Percentiles rank a stretch among this genome's conserved stretches.
phyloP scores from a whole-genome alignment of 805 yeast species.

The Candida incommunis region DNA sequence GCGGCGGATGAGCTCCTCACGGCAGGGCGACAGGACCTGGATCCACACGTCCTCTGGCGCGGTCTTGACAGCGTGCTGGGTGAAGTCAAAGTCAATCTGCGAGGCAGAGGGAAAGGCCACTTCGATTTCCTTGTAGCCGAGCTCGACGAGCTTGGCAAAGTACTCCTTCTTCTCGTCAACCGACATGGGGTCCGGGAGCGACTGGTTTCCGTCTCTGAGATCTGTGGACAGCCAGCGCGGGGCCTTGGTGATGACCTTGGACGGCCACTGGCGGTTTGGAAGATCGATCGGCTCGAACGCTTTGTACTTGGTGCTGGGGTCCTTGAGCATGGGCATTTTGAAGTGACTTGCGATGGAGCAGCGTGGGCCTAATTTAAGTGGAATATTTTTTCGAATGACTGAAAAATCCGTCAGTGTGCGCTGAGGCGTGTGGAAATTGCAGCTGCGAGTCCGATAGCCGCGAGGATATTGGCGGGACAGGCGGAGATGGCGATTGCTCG shows the following conservation, averaged over 20 bases:
- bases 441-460: too few species aligned
- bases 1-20: slow-evolving; percentile 56
- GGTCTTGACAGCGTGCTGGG: slow-evolving; percentile 55
- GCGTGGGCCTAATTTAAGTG: too few species aligned
- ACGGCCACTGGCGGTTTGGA: slow-evolving; percentile 62
- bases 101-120: slow-evolving; percentile 75
- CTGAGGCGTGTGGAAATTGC: too few species aligned
- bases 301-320: slow-evolving; percentile 51
- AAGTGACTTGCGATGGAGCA: not conserved
- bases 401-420: too few species aligned
- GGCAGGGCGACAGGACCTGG: slow-evolving; percentile 65
- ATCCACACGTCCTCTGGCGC: slow-evolving; percentile 68
- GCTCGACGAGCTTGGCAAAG: slow-evolving; percentile 50
- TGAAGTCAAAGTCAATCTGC: slow-evolving; percentile 69
- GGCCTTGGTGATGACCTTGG: slow-evolving; percentile 38
- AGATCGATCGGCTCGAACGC: slow-evolving; percentile 40
- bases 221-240: slow-evolving; percentile 81
- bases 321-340: slow-evolving; percentile 25
- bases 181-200: slow-evolving; percentile 80
- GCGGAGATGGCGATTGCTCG: too few species aligned
- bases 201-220: slow-evolving; percentile 73
- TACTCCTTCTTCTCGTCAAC: slow-evolving; percentile 60
- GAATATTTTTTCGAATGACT: too few species aligned
- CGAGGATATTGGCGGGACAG: too few species aligned
- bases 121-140: slow-evolving; percentile 75